Conservation (phyloP, 306 rosid genomes). For the Senna tora region DNA sequence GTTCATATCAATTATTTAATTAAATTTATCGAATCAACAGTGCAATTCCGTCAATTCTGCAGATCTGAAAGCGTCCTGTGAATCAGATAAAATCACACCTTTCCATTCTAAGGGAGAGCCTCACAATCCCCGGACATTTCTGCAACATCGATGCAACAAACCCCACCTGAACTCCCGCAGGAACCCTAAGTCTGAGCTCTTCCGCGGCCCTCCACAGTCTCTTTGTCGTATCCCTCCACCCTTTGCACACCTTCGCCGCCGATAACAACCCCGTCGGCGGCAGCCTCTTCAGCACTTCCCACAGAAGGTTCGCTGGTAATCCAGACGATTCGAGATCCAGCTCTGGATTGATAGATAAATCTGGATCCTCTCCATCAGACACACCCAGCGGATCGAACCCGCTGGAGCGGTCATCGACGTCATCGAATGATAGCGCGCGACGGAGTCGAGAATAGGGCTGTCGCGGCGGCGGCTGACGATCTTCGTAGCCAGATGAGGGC, state of each 20-base stretch:
- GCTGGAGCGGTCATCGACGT: slow-evolving; percentile 41
- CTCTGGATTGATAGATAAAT: slow-evolving; percentile 37
- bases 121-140: slow-evolving; percentile 65
- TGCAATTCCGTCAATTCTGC: slow-evolving; percentile 8
- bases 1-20: slow-evolving; percentile 1
- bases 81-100: slow-evolving; percentile 48
- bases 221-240: slow-evolving; percentile 79
- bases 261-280: slow-evolving; percentile 72
- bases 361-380: slow-evolving; percentile 30
- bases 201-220: slow-evolving; percentile 86
- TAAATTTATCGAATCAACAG: slow-evolving; percentile 22
- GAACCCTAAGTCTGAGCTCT: slow-evolving; percentile 77
- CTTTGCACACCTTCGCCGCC: slow-evolving; percentile 81
- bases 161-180: slow-evolving; percentile 69
- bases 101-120: slow-evolving; percentile 71
- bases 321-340: slow-evolving; percentile 49
- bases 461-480: slow-evolving; percentile 41
- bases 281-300: slow-evolving; percentile 81
- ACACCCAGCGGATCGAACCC: slow-evolving; percentile 39
- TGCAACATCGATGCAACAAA: slow-evolving; percentile 72
- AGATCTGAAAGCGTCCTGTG: slow-evolving; percentile 46
- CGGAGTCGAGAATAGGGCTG: slow-evolving; percentile 54
- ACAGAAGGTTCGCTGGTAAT: slow-evolving; percentile 55
- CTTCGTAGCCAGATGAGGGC: slow-evolving; percentile 14
- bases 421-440: slow-evolving; percentile 73